Base-by-base conservation (phyloP, 1,139 yeast genomes). In the Suhomyces guaymorum region DNA sequence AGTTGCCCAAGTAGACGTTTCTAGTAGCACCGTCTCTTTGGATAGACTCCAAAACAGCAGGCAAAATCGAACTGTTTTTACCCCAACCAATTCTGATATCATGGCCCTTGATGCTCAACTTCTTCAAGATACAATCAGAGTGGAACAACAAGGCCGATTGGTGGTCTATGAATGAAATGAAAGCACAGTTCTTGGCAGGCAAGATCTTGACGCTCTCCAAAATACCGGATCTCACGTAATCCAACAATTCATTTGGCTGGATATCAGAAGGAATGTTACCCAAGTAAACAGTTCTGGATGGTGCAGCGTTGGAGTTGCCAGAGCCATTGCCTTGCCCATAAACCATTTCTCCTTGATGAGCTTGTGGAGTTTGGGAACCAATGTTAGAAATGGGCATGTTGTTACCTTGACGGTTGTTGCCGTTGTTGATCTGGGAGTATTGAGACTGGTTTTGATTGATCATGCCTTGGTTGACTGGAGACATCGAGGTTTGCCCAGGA, bases 1-100 rank as follows among this genome's bases (percentile, higher is more conserved):
- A 66, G 49, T 79, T 80, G 15, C 96, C 95, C 43, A 92, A 70
- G 55, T 85, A 89, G 13, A 92, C 95, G 51, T 87, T 86, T 62
- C 97, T 76, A 5, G 97, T 86, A 7, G 97, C 97, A 24, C 90
- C 89, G 47, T 88, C 90, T 46, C 84, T 78, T 47, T 82, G 82
- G 32, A 90, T 86, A 14, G 92, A 85, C 39, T 78, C 75, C 44
- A 78, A 66, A 7, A 90, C 86, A 4, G 81, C 73, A 1, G 89
- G 81, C 33, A 82, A 74, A 19, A 88, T 73, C 8, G 83, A 75
- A 20, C 78, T 66, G 30, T 85, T 77, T 33, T 74, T 70, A 7
- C 87, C 86, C 80, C 94, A 85, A 15, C 83, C 82, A 24, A 88
- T 69, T 48, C 80, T 67, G 27, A 78, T 69, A 48, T 78, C 82